A percentile compares a stretch with the other conserved stretches of the same genome.
phyloP scores from a whole-genome alignment of 1,284 basidiomycete species.

The Moesziomyces sp. region DNA sequence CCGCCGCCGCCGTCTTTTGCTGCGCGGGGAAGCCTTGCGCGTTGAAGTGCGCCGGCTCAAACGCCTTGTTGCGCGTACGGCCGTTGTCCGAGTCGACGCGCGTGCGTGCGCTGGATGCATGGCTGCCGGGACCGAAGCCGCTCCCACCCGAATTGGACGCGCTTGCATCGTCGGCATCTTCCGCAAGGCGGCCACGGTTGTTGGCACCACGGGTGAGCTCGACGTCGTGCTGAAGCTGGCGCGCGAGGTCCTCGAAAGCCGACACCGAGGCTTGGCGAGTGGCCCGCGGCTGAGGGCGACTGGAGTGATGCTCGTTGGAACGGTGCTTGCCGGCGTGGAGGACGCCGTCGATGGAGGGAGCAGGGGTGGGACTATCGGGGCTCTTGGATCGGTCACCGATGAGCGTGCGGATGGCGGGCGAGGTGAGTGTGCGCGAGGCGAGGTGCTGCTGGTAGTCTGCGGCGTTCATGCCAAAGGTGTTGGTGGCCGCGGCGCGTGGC shows the following conservation, averaged over 20 bases:
- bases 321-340: slow-evolving; percentile 21
- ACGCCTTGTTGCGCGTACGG: slow-evolving; percentile 9
- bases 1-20: slow-evolving; percentile 7
- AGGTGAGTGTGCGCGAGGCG: slow-evolving; percentile 41
- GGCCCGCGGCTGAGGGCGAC: slow-evolving; percentile 22
- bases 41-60: slow-evolving; percentile 31
- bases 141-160: slow-evolving; percentile 49
- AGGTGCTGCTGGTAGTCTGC: slow-evolving; percentile 49
- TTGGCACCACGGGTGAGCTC: slow-evolving; percentile 25
- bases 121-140: slow-evolving; percentile 50
- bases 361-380: slow-evolving; percentile 46
- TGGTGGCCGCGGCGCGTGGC: slow-evolving; percentile 17
- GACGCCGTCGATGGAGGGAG: slow-evolving; percentile 40
- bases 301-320: slow-evolving; percentile 4
- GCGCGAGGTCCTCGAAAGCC: slow-evolving; percentile 43
- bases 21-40: slow-evolving; percentile 34
- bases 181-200: slow-evolving; percentile 7
- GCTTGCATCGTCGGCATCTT: slow-evolving; percentile 34
- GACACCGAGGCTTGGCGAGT: slow-evolving; percentile 12
- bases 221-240: slow-evolving; percentile 41
- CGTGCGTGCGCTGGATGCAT: slow-evolving; percentile 45
- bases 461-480: slow-evolving; percentile 42
- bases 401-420: slow-evolving; percentile 41
- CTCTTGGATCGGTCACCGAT: slow-evolving; percentile 48
- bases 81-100: slow-evolving; percentile 22